phyloP scores from a whole-genome alignment of 2,329 filamentous ascomycete genomes.

The Colletotrichum sp. region DNA sequence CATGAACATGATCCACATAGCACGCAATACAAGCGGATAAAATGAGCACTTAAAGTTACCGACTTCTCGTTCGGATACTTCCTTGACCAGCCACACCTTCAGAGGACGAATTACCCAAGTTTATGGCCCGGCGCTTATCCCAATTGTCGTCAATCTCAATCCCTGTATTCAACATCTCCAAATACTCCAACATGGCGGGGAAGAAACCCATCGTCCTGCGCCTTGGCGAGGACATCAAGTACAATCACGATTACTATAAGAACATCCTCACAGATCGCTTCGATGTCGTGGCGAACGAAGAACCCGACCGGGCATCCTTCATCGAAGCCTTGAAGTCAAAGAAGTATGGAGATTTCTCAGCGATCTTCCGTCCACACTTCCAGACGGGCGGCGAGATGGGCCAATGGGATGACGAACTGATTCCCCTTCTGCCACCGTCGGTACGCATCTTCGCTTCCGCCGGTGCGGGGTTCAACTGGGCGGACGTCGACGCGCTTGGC shows the following conservation, averaged over 20 bases:
- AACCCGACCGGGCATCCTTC: slow-evolving; percentile 40
- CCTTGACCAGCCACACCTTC: not conserved
- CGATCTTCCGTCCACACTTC: slow-evolving; percentile 63
- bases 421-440: slow-evolving; percentile 54
- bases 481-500: slow-evolving; percentile 53
- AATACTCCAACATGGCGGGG: not conserved
- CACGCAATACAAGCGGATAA: not conserved
- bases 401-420: slow-evolving; percentile 63
- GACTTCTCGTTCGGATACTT: not conserved
- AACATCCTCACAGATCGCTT: slow-evolving; percentile 43
- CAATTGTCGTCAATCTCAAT: not conserved
- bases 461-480: slow-evolving; percentile 69
- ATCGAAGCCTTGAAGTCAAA: slow-evolving; percentile 43
- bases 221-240: slow-evolving; percentile 51
- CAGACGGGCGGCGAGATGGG: slow-evolving; percentile 69
- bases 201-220: slow-evolving; percentile 42
- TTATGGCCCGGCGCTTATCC: not conserved
- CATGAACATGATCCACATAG: not conserved
- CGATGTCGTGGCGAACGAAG: slow-evolving; percentile 41
- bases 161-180: not conserved
- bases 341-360: slow-evolving; percentile 34
- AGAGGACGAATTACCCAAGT: not conserved
- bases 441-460: slow-evolving; percentile 65
- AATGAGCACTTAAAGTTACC: not conserved
- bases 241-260: slow-evolving; percentile 47